phyloP scores from a whole-genome alignment of 2,329 filamentous ascomycete genomes.

The Cytospora leucostoma region DNA sequence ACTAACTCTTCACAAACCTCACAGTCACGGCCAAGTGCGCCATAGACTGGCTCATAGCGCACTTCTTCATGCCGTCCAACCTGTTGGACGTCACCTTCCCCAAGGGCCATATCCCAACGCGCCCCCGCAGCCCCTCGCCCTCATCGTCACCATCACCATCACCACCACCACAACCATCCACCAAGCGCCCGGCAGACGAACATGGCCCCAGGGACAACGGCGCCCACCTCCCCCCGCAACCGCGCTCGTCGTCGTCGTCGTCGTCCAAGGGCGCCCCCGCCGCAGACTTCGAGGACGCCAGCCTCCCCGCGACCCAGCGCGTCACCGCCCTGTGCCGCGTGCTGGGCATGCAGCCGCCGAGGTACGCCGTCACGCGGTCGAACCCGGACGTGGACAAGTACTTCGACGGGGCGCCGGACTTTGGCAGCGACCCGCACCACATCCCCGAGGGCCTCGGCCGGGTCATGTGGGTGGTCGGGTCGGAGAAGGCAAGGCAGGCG shows the following conservation, averaged over 20 bases:
- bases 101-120: conserved; percentile 9
- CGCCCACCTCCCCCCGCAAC: conserved; percentile 10
- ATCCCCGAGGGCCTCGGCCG: conserved; percentile 36
- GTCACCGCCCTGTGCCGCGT: conserved; percentile 38
- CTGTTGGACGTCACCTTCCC: conserved; percentile 29
- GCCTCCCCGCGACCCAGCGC: conserved; percentile 28
- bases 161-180: not conserved
- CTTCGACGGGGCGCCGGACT: conserved; percentile 42
- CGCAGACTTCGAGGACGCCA: conserved; percentile 21
- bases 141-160: too few species aligned
- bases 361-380: conserved; percentile 35
- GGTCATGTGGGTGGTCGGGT: conserved; percentile 39
- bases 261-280: conserved; percentile 6
- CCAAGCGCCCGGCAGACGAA: not conserved
- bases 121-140: not conserved
- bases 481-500: conserved; percentile 39
- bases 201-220: not conserved
- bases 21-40: conserved; percentile 50
- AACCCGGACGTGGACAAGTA: conserved; percentile 32
- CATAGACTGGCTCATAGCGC: conserved; percentile 42
- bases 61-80: conserved; percentile 35
- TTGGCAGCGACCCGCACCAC: conserved; percentile 35
- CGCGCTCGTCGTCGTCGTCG: too few species aligned
- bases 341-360: conserved; percentile 39
- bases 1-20: not conserved